Evolutionary conservation across 192 early-diverging fungal species (phyloP).

Genomic region (Linnemannia elongata): DNA sequence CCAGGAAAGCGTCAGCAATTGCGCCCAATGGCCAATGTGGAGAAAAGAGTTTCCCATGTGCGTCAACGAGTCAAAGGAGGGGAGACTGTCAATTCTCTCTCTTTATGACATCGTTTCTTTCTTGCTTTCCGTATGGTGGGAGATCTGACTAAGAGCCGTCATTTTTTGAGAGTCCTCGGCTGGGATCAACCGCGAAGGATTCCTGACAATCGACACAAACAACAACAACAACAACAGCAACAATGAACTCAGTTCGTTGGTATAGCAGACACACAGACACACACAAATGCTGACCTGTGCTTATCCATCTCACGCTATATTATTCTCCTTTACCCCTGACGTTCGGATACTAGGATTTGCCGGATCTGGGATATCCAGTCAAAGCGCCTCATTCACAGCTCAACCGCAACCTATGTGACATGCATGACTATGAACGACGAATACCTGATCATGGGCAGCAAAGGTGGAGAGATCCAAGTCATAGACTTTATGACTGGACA

Average conservation of each 20-base stretch:
- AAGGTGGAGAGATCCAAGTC: slow-evolving; percentile 17
- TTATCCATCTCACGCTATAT: not conserved
- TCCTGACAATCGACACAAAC: not conserved
- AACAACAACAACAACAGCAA: not conserved
- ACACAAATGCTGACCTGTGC: not conserved
- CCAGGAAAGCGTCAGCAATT: not conserved
- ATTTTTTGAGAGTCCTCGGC: not conserved
- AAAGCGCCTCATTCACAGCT: slow-evolving; percentile 20
- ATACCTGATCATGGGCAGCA: slow-evolving; percentile 31
- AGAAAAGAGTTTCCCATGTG: not conserved
- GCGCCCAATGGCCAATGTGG: not conserved
- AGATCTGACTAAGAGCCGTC: too few relatives aligned
- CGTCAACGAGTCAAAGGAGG: not conserved
- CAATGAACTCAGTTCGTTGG: not conserved
- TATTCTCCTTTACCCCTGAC: not conserved
- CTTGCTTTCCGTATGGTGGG: too few relatives aligned
- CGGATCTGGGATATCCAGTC: slow-evolving; percentile 42
- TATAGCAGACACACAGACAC: not conserved
- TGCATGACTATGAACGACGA: slow-evolving; percentile 56
- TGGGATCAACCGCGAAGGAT: not conserved
- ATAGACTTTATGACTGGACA: slow-evolving; percentile 41
- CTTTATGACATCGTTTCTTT: not conserved
- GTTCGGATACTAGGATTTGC: slow-evolving; percentile 26
- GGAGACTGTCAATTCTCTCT: not conserved
- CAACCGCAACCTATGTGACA: slow-evolving; percentile 10